Base-by-base conservation (phyloP, 768 basidiomycete species). In the Tylopilus vinaceipallidus region DNA sequence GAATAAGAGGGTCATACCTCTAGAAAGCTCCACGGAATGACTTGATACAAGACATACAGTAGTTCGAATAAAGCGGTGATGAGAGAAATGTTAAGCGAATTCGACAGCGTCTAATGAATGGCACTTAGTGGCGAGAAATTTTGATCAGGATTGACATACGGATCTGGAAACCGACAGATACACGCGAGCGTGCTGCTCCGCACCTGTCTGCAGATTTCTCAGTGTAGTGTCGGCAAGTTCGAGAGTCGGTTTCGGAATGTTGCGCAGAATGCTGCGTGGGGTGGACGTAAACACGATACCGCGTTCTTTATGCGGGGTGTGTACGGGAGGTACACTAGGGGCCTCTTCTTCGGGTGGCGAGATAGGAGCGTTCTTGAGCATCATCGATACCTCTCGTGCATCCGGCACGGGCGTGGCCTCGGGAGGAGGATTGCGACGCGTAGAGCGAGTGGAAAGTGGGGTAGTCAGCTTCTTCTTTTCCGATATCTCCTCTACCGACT, bases 61-160 rank as follows among this genome's bases (percentile, higher is more conserved):
- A 85, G 60, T 60, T 88, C 86, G 16, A 74, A 55, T 9, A 81
- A 44, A 7, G 77, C 74, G 0, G 81, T 82, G 36, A 82, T 52
- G 17, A 73, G 72, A 73, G 78, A 82, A 37, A 88, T 81, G 50
- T 83, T 82, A 32, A 71, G 73, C 2, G 85, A 81, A 54, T 80
- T 80, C n/a, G 86, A 88, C 10, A 86, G 71, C 45, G 80, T 78
- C 85, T 75, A 36, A 45, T n/a, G 36, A 50, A 47, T 38, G n/a
- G 4, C 16, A 13, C 11, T 62, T 26, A 55, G 27, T 20, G 11
- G 4, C 1, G 32, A 32, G 8, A 29, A 42, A 17, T 42, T 9
- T 32, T 5, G 30, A 34, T 14, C 22, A 2, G 19, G 34, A 8
- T n/a, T 23, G 19, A 57, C 66, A 24, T 52, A 68, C 68, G 29